Percentiles rank a stretch among this genome's conserved stretches.
Evolutionary conservation across 805 yeast genomes (phyloP).

Genomic region (Candida broadrunensis): DNA sequence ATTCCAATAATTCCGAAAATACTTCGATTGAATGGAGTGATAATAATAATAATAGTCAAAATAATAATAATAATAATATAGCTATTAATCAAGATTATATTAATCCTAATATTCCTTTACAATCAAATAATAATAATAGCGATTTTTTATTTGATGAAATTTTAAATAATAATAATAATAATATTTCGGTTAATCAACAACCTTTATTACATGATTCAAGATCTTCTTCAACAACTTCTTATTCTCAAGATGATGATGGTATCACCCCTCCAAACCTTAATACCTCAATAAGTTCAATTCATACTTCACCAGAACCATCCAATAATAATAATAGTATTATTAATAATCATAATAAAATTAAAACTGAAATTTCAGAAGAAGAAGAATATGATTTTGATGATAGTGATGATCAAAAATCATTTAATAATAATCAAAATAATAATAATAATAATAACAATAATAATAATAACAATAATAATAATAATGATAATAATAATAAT

Average conservation of each 20-base stretch:
- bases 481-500: not conserved
- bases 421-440: not conserved
- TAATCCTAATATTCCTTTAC: conserved; percentile 4
- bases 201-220: not conserved
- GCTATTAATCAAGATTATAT: conserved; percentile 1
- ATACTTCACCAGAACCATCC: conserved; percentile 16
- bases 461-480: not conserved
- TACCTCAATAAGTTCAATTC: conserved; percentile 7
- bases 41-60: not conserved
- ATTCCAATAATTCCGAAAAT: conserved; percentile 1
- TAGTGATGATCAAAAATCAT: not conserved
- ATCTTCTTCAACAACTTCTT: conserved; percentile 6
- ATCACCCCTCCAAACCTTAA: conserved; percentile 4
- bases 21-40: conserved; percentile 1
- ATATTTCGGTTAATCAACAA: not conserved
- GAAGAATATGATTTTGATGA: conserved; percentile 2
- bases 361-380: not conserved
- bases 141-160: not conserved
- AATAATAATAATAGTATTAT: too few species aligned
- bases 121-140: not conserved
- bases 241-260: conserved; percentile 5
- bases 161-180: not conserved
- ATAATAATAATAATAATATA: not conserved
- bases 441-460: too few species aligned
- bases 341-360: not conserved